Conservation (phyloP, 768 basidiomycete species). For the Calocybe cyanea region DNA sequence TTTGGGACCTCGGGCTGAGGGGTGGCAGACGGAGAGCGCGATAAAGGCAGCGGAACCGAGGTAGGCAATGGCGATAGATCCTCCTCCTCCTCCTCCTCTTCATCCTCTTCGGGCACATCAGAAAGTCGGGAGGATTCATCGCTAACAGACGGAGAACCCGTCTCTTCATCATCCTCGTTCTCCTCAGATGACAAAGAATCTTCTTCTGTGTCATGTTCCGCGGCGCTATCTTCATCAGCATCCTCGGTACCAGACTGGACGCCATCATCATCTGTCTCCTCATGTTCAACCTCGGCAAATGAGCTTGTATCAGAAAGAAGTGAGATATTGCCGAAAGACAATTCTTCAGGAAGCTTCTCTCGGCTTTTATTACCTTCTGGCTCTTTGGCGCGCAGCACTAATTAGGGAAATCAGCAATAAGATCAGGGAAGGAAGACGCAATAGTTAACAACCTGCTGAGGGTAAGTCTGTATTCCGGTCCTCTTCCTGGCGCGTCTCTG, state of each 20-base stretch:
- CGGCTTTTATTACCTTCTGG: constrained; percentile 4
- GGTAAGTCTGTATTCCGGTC: neutral
- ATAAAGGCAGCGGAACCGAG: too few species aligned
- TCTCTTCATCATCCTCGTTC: constrained; percentile 19
- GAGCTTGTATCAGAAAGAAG: constrained; percentile 42
- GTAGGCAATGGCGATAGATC: too few species aligned
- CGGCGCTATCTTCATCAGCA: constrained; percentile 17
- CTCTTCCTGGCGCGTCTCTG: constrained; percentile 1
- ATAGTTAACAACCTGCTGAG: neutral
- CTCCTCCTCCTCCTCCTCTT: constrained; percentile 1
- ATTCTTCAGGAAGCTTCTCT: constrained; percentile 21
- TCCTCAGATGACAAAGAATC: constrained; percentile 12
- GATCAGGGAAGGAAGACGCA: neutral
- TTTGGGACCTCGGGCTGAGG: too few species aligned
- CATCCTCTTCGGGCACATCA: constrained; percentile 15
- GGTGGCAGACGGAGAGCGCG: too few species aligned
- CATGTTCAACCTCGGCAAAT: constrained; percentile 42
- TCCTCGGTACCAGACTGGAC: constrained; percentile 26
- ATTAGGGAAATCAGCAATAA: constrained; percentile 1
- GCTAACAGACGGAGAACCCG: neutral
- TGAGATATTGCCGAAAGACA: constrained; percentile 35
- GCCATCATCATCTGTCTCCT: constrained; percentile 21
- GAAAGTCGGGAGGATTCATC: constrained; percentile 13
- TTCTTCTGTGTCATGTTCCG: constrained; percentile 8
- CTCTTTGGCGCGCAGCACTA: neutral